Conservation (phyloP, 768 basidiomycete genomes). For the Leccinellum albellum region DNA sequence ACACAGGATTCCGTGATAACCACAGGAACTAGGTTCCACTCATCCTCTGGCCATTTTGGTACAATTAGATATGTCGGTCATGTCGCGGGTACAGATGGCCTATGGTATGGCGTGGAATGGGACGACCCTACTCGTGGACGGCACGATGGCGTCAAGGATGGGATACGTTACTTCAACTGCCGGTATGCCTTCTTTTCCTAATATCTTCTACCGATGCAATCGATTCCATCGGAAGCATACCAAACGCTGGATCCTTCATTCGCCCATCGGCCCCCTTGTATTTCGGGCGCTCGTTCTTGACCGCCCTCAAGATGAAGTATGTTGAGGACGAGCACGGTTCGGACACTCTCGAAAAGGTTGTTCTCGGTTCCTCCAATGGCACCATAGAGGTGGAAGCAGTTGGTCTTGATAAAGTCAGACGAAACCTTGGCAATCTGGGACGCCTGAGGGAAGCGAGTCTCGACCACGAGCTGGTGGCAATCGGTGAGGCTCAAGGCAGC, state of each 20-base stretch:
- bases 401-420: slow-evolving; percentile 71
- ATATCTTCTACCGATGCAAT: slow-evolving; percentile 8
- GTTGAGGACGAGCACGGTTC: slow-evolving; percentile 57
- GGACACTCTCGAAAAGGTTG: slow-evolving; percentile 53
- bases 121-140: slow-evolving; percentile 82
- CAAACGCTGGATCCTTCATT: slow-evolving; percentile 75
- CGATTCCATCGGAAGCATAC: slow-evolving; percentile 40
- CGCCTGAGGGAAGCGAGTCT: slow-evolving; percentile 77
- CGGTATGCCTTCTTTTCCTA: slow-evolving; percentile 42
- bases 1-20: slow-evolving; percentile 24
- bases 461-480: slow-evolving; percentile 61
- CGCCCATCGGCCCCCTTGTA: slow-evolving; percentile 55
- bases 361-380: slow-evolving; percentile 79
- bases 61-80: slow-evolving; percentile 68
- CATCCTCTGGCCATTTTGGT: slow-evolving; percentile 50
- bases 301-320: slow-evolving; percentile 77
- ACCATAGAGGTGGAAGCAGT: slow-evolving; percentile 86
- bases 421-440: slow-evolving; percentile 61
- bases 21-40: slow-evolving; percentile 51
- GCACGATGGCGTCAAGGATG: slow-evolving; percentile 81
- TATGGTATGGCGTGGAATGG: slow-evolving; percentile 98
- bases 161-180: slow-evolving; percentile 73
- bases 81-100: slow-evolving; percentile 58
- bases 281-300: slow-evolving; percentile 68
- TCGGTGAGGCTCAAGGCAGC: slow-evolving; percentile 45